Base-by-base conservation (phyloP, 305 asterid genomes). In the Solanum chacoense region DNA sequence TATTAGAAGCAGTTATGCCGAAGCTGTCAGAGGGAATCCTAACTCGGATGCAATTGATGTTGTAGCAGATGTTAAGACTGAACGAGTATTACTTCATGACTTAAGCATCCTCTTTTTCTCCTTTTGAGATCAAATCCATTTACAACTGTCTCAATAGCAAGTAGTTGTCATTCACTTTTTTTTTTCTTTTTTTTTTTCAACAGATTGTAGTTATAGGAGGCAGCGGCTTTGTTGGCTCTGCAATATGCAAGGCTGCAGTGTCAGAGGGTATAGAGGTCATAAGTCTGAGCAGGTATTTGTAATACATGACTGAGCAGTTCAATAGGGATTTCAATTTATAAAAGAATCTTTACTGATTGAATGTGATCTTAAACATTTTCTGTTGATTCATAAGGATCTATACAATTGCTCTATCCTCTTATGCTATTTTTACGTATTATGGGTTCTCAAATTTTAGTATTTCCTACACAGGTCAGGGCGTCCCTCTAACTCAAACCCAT, bases 121-220 rank as follows among this genome's bases (percentile, higher is more conserved):
- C 81, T 74, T 26, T 78, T 55, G 22, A 65, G 74, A 88, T 87
- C 86, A 89, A 11, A 71, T 29, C 40, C 42, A 63, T 85, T 34
- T 88, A 75, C 65, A 88, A 22, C 81, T 90, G 31, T 35, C 83
- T 59, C 91, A 87, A 50, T 84, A 88, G 89, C 59, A 73, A 36
- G 22, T 84, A 73, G 13, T n/a, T 75, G 85, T 87, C 24, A 72
- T 72, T 88, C 45, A 55, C 59, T 90, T 20, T 78, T 74, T 55
- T 89, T 75, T 69, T 42, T 85, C 75, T 90, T 45, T 45, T 14
- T 11, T 90, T 16, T 86, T 85, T 32, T 87, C 85, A 71, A 86
- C 94, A 97, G 99, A 91, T 97, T 91, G 99, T 96, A 36, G 98
- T 97, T 65, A 91, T 97, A 90, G 99, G 99, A 90, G 99, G 99